Evolutionary conservation across 1,139 yeast genomes (phyloP), one percentile per base, ranked within the genome.

Genomic region (Zygoascus sp.): DNA sequence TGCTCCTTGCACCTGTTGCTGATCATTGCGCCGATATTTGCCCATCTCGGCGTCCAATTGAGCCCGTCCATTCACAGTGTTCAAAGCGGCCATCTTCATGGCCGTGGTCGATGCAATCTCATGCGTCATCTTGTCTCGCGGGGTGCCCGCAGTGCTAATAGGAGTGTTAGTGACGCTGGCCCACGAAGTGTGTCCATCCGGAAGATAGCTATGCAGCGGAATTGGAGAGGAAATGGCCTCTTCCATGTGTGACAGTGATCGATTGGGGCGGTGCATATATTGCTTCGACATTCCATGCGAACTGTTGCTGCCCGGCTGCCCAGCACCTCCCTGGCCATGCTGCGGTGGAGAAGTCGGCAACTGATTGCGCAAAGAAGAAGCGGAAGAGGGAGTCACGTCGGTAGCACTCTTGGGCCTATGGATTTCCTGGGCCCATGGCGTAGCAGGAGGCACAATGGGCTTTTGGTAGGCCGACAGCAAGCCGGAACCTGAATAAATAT

Each of bases 31-130:
- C 10, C 64, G 54, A 49, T 54, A 58, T 52, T 63, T 61, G 37
- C 58, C 58, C 30, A 56, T 58, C 44, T 63, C 65, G 8, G 58
- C 47, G 20, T 40, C 42, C 22, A 40, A 20, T 11, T 40, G 42
- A 10, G 35, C 42, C 9, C 42, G 22, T 2, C 42, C 42, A 40
- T 40, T 40, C 11, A 44, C 30, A 3, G 69, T 64, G 41, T 61
- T 58, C 43, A 66, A 51, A n/a, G 69, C 69, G 0, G 70, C 68
- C 52, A 66, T 54, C 45, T 66, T 65, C 62, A 63, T 59, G n/a
- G 69, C 68, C 5, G 68, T 62, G 10, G 61, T 51, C 45, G 53
- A 58, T n/a, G 56, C 51, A 39, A 61, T 59, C 43, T 61, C 64
- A n/a, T 53, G 53, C 42, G 50, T 57, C 40, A 51, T 46, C 44